A percentile compares a stretch with the other conserved stretches of the same genome.
Conservation (phyloP, 352 stramenopile species). For the Sclerospora graminicola region DNA sequence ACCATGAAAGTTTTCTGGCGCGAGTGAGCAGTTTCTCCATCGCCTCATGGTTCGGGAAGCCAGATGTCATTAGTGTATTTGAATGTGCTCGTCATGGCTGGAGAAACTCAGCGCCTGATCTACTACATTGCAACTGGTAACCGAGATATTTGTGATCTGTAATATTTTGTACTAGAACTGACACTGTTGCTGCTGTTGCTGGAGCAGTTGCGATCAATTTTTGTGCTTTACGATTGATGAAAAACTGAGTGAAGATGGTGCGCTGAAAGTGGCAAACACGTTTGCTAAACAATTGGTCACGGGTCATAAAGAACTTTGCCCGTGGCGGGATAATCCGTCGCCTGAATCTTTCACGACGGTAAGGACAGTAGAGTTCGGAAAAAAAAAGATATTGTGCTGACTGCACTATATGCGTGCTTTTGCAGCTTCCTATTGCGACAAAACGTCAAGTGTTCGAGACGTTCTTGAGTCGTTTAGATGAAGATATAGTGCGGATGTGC, state of each 20-base stretch:
- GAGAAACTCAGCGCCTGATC: slow-evolving; percentile 31
- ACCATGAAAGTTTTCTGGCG: slow-evolving; percentile 32
- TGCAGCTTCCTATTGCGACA: slow-evolving; percentile 25
- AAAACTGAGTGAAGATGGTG: slow-evolving; percentile 33
- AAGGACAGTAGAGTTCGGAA: background rate
- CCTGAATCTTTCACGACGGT: slow-evolving; percentile 44
- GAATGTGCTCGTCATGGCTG: slow-evolving; percentile 45
- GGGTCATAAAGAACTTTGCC: slow-evolving; percentile 36
- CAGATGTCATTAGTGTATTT: slow-evolving; percentile 29
- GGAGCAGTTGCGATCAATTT: slow-evolving; percentile 29
- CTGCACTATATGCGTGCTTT: background rate
- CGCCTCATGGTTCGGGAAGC: slow-evolving; percentile 57
- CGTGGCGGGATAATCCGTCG: slow-evolving; percentile 49
- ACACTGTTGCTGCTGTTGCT: slow-evolving; percentile 1
- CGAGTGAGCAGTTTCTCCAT: slow-evolving; percentile 47
- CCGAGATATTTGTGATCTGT: background rate
- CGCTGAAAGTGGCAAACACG: slow-evolving; percentile 19
- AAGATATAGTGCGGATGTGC: slow-evolving; percentile 6
- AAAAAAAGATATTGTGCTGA: background rate
- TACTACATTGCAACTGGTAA: slow-evolving; percentile 37
- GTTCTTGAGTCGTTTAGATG: slow-evolving; percentile 14
- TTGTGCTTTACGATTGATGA: slow-evolving; percentile 46
- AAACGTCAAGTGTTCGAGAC: slow-evolving; percentile 21
- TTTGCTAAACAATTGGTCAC: slow-evolving; percentile 35
- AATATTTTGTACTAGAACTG: slow-evolving; percentile 1